Conservation (phyloP, 108 stramenopile genomes). For the Halocafeteria seosinensis region DNA sequence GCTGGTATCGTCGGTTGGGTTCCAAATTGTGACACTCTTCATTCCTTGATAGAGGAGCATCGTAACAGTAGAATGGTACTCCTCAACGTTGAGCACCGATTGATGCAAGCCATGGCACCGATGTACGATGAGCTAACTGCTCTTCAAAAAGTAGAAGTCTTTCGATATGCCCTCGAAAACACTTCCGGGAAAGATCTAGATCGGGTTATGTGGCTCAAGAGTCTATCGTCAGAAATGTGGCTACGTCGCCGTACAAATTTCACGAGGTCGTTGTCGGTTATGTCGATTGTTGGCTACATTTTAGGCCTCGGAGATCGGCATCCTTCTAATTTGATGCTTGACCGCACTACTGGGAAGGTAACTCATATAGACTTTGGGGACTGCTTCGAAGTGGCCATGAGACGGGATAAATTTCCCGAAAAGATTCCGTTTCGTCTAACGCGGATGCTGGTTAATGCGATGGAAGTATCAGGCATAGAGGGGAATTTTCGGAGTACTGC, state of each 20-base stretch:
- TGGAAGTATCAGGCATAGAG: constrained; percentile 95
- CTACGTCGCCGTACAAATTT: constrained; percentile 80
- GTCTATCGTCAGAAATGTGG: constrained; percentile 85
- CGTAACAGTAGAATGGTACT: constrained; percentile 63
- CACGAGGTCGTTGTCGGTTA: constrained; percentile 89
- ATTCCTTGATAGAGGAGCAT: constrained; percentile 79
- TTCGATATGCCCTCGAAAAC: constrained; percentile 59
- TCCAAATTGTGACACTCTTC: constrained; percentile 87
- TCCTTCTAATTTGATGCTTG: constrained; percentile 48
- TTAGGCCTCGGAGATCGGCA: constrained; percentile 51
- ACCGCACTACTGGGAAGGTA: constrained; percentile 12
- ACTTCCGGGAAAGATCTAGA: constrained; percentile 77
- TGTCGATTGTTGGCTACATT: constrained; percentile 96
- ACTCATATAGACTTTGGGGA: constrained; percentile 40
- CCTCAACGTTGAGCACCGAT: constrained; percentile 75
- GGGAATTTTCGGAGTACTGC: constrained; percentile 89
- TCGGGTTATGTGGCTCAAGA: constrained; percentile 87
- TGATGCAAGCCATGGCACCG: constrained; percentile 67
- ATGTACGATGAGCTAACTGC: constrained; percentile 78
- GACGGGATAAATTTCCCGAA: constrained; percentile 92
- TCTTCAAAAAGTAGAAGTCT: constrained; percentile 94
- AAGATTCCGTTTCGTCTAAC: constrained; percentile 95
- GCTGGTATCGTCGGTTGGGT: constrained; percentile 97
- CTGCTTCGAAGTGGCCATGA: constrained; percentile 97
- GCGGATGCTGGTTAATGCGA: constrained; percentile 94